Base-by-base conservation (phyloP, 2,329 filamentous ascomycete species). In the Aotearoamyces nothofagi region DNA sequence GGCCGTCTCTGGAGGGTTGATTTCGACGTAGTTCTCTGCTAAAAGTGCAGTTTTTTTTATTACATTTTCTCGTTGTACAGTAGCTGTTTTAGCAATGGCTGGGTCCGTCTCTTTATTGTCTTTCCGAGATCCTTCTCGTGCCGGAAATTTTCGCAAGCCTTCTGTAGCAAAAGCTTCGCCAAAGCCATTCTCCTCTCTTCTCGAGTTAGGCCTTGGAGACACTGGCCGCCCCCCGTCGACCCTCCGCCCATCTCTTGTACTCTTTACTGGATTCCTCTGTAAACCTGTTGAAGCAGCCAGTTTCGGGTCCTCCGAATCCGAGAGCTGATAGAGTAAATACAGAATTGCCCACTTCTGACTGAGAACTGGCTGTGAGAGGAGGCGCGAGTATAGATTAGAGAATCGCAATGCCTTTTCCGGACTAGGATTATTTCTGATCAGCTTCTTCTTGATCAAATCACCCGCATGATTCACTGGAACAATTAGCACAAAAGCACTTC, bases 261-360 rank as follows among this genome's bases (percentile, higher is more conserved):
- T 42, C 12, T 47, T 46, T 4, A 39, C 27, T 1, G 45, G 46
- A 29, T 42, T 49, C 31, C 45, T 50, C 33, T 49, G 49, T 9
- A 47, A 43, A 26, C 44, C 48, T 14, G 45, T 49, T 9, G 6
- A 14, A 7, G 19, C 7, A n/a, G n/a, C n/a, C 15, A 47, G 34
- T 1, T 32, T 31, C 10, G 40, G 40, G 24, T 46, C 39, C 7
- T 28, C 15, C 3, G 68, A 71, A 46, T 86, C 79, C 36, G 81
- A 74, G 26, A 94, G 67, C 43, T 82, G 75, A 50, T 90, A 79
- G 23, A 98, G 68, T 23, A 98, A 72, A 50, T 92, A 92, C 12
- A 98, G 63, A 39, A 98, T 94, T 3, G 80, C 83, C 84, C 86
- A 96, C 66, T 98, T 98, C 53, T 93, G 80, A 45, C 81, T 79